These are phyloP conservation scores for Aspergillus conjunctus DNA, from an alignment of 495 filamentous ascomycete species.

Conservation along the genomic window DNA sequence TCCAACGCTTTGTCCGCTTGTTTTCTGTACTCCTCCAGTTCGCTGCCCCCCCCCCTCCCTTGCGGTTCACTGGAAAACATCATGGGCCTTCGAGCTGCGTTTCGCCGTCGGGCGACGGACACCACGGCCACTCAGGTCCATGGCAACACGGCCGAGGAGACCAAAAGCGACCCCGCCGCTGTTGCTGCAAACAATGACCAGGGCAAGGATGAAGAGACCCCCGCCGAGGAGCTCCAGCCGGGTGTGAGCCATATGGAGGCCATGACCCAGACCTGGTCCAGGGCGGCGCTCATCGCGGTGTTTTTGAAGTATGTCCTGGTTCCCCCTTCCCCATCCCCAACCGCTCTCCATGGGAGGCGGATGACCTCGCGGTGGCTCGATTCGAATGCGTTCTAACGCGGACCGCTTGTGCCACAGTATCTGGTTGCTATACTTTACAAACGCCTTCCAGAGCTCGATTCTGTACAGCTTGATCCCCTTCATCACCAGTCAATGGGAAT, in stretches of 20 bases:
- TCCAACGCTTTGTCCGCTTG: too few relatives aligned
- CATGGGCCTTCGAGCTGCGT: too few relatives aligned
- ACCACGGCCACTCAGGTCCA: too few relatives aligned
- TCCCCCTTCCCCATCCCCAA: neutral
- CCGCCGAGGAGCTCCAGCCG: too few relatives aligned
- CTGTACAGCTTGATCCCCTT: constrained; percentile 31
- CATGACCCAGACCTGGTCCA: constrained; percentile 30
- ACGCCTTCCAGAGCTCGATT: constrained; percentile 24
- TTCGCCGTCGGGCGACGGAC: too few relatives aligned
- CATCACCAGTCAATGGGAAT: constrained; percentile 33
- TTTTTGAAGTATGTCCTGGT: constrained; percentile 26
- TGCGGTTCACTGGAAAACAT: too few relatives aligned
- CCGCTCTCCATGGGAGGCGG: neutral
- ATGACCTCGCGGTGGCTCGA: neutral
- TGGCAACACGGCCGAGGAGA: too few relatives aligned
- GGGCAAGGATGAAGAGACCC: too few relatives aligned
- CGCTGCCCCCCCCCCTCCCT: too few relatives aligned
- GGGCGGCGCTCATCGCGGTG: constrained; percentile 25
- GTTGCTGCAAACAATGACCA: too few relatives aligned
- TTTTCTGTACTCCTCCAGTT: too few relatives aligned
- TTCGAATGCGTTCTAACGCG: neutral
- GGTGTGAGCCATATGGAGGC: constrained; percentile 5
- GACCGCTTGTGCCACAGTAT: constrained; percentile 15
- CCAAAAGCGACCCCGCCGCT: too few relatives aligned
- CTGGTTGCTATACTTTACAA: constrained; percentile 32